Evolutionary conservation across 495 filamentous ascomycete genomes (phyloP), one percentile per base, ranked within the genome.

Genomic region (Hypoxylon lenormandii): DNA sequence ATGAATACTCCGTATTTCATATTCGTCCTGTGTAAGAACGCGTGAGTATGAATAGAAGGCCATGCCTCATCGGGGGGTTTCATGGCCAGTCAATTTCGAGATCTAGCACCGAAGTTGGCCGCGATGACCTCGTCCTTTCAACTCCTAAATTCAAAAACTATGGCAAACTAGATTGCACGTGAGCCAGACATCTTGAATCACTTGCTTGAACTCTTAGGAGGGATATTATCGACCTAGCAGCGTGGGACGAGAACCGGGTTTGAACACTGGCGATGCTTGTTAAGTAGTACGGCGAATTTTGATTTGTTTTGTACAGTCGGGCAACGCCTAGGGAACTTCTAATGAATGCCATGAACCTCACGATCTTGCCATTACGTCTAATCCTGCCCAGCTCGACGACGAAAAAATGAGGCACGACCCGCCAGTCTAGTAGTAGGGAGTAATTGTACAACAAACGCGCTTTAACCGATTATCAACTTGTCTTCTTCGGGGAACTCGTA

Each of bases 401-500:
- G 56, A 47, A 51, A 38, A 59, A 69, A 63, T 38, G 66, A 53
- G 66, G 63, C 40, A 63, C 30, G 53, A 59, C 62, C 64, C 49
- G 64, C 65, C 61, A 62, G 69, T 74, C 62, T 74, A 70, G 64
- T 68, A 60, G 46, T 59, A 36, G 42, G 18, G 16, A 5, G 52
- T 54, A 22, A 66, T 74, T 73, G 63, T 76, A 76, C 74, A 70
- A 16, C 30, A 6, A 55, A 16, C 38, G 18, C 60, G 47, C 11
- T 73, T 81, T 88, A 96, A 88, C 92, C 92, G 78, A 96, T 92
- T 69, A 94, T 74, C 50, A 96, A 84, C 80, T 85, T 87, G 66
- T 87, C 87, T 18, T 94, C 92, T 74, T 91, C 89, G 67, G 89
- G 85, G 85, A 96, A 94, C 69, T 88, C 89, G 84, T 99, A 99